Conservation (phyloP, 805 yeast genomes). For the Candida patagonica region DNA sequence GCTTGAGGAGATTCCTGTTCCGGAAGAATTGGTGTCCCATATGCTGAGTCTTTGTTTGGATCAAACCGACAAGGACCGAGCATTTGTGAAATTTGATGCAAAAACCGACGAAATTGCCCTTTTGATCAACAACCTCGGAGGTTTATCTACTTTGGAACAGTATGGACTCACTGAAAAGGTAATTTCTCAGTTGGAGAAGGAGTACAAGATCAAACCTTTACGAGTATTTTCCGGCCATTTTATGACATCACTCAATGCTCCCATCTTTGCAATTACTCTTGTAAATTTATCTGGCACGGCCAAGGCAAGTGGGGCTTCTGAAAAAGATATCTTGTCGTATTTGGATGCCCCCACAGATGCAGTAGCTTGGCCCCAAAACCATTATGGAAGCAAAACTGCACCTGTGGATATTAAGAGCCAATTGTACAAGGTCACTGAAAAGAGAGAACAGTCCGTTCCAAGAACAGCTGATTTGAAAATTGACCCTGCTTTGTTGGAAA, state of each 20-base stretch:
- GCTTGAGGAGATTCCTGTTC: conserved; percentile 55
- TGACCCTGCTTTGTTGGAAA: conserved; percentile 24
- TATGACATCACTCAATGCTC: conserved; percentile 83
- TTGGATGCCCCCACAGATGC: conserved; percentile 68
- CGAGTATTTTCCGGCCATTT: conserved; percentile 67
- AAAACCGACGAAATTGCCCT: conserved; percentile 56
- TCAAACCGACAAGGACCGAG: conserved; percentile 60
- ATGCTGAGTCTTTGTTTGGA: conserved; percentile 55
- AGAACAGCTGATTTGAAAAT: conserved; percentile 16
- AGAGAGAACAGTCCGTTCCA: conserved; percentile 7
- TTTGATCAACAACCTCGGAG: conserved; percentile 78
- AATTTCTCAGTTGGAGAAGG: conserved; percentile 36
- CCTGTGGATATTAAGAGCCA: conserved; percentile 14
- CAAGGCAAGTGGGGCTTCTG: conserved; percentile 20
- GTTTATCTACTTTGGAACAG: conserved; percentile 70
- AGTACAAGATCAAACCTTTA: conserved; percentile 48
- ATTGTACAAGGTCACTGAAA: conserved; percentile 6
- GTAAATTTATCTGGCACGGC: conserved; percentile 53
- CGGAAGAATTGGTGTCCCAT: conserved; percentile 45
- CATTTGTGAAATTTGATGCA: conserved; percentile 63
- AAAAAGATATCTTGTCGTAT: conserved; percentile 37
- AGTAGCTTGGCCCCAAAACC: conserved; percentile 62
- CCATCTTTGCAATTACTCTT: conserved; percentile 78
- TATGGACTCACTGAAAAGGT: conserved; percentile 59
- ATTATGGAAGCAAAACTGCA: conserved; percentile 22